Percentiles rank a stretch among this genome's conserved stretches.
These are phyloP conservation scores for Filobasidium floriforme DNA, from an alignment of 768 basidiomycete species.

Conservation along the genomic window DNA sequence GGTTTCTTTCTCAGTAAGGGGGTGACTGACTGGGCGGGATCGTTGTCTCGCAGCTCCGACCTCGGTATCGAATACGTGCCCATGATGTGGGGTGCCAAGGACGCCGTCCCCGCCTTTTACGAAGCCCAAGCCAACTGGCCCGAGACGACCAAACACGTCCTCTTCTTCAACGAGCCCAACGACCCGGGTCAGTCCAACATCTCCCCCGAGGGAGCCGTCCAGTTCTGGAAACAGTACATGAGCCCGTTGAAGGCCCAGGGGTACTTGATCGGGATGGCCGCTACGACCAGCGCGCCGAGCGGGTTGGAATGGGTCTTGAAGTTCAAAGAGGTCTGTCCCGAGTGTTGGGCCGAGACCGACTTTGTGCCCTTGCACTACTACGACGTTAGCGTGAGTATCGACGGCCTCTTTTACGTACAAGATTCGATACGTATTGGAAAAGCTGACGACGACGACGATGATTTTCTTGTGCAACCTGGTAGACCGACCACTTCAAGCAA, in stretches of 20 bases:
- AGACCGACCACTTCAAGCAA: conserved; percentile 49
- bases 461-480: neutral
- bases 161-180: conserved; percentile 74
- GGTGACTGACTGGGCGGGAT: too few species aligned
- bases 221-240: conserved; percentile 59
- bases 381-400: conserved; percentile 47
- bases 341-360: conserved; percentile 45
- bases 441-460: neutral
- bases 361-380: conserved; percentile 64
- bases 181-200: conserved; percentile 59
- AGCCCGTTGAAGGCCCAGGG: conserved; percentile 55
- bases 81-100: conserved; percentile 64
- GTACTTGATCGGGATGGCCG: conserved; percentile 59
- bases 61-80: conserved; percentile 56
- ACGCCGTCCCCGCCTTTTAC: conserved; percentile 50
- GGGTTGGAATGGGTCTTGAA: conserved; percentile 59
- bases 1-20: too few species aligned
- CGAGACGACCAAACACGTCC: conserved; percentile 43
- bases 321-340: conserved; percentile 13
- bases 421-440: neutral
- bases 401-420: neutral
- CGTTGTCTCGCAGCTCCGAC: conserved; percentile 46
- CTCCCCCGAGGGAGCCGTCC: conserved; percentile 50
- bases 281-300: conserved; percentile 55
- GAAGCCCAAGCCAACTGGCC: conserved; percentile 54